Conservation (phyloP, 768 basidiomycete species). For the Hericium erinaceus region DNA sequence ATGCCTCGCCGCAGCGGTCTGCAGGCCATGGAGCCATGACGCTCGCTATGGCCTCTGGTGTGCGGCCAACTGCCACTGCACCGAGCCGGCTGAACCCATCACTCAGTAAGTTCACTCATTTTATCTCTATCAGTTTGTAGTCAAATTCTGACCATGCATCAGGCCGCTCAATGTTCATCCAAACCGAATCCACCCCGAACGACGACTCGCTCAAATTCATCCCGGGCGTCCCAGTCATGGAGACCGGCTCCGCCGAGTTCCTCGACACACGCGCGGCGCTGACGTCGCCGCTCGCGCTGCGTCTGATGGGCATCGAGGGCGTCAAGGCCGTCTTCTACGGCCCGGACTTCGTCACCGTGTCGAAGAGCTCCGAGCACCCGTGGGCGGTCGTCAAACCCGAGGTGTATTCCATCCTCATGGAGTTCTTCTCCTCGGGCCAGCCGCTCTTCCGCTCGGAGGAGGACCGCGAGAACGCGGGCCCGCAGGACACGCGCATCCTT, state of each 20-base stretch:
- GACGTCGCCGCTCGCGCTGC: constrained; percentile 87
- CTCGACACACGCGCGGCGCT: constrained; percentile 82
- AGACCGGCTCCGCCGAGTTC: constrained; percentile 86
- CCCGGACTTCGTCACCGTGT: constrained; percentile 96
- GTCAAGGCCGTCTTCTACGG: constrained; percentile 88
- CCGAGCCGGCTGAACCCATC: constrained; percentile 13
- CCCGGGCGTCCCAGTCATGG: constrained; percentile 85
- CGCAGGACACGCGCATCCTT: constrained; percentile 87
- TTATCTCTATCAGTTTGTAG: not conserved
- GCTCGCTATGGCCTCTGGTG: constrained; percentile 2
- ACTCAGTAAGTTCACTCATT: constrained; percentile 24
- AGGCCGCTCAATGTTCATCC: constrained; percentile 95
- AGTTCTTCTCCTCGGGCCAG: constrained; percentile 89
- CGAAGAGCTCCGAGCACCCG: constrained; percentile 74
- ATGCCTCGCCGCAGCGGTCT: not conserved
- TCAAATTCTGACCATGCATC: not conserved
- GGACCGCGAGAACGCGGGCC: constrained; percentile 73
- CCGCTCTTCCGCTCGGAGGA: constrained; percentile 79
- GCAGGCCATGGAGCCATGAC: constrained; percentile 1
- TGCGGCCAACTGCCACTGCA: constrained; percentile 4
- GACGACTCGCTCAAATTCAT: constrained; percentile 98
- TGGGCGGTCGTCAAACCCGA: constrained; percentile 96
- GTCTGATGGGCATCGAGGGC: constrained; percentile 91
- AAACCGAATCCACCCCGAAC: constrained; percentile 96
- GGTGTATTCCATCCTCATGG: constrained; percentile 93